Evolutionary conservation across 805 yeast genomes (phyloP), one percentile per base, ranked within the genome.

Genomic region (Starmera caribaea): DNA sequence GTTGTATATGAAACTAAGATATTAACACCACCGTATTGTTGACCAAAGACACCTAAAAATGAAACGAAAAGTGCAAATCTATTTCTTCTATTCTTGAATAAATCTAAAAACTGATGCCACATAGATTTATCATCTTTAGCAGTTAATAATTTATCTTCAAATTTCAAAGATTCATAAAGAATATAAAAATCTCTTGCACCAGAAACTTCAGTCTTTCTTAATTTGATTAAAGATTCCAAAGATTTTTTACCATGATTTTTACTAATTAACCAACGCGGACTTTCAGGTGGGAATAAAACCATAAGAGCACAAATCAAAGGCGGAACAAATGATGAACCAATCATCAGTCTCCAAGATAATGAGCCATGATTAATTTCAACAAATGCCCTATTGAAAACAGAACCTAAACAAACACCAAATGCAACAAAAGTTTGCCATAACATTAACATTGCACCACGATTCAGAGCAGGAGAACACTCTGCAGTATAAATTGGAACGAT

Each of bases 381-480:
- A 53, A 79, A 76, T 1, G 79, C 81, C 43, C 78, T 68, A 21
- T 72, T 68, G 15, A 79, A 66, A 29, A 76, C 74, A 44, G 76
- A 75, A 16, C 86, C 86, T 47, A 79, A 64, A 73, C 76, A 73
- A 45, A 80, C 77, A 43, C 87, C 87, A 38, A 79, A 73, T 2
- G 86, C 85, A n/a, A 84, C 78, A 66, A 78, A 79, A 49, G 76
- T 74, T 61, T 80, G 86, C 82, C 84, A 79, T 60, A 74, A 64
- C 80, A 79, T 77, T 37, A 77, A 76, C 43, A 80, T 62, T 1
- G 83, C 74, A 37, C 87, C 87, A 52, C 86, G 65, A 32, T 73
- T 68, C 11, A 60, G 59, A 12, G 73, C 72, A 2, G 83, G 83
- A 9, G 76, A 53, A 49, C 76, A 70, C 52, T 78, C 85, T 13